Percentiles rank a stretch among this genome's conserved stretches.
Evolutionary conservation across 192 early-diverging fungal species (phyloP).

Genomic region (Backusella parvicylindrica): DNA sequence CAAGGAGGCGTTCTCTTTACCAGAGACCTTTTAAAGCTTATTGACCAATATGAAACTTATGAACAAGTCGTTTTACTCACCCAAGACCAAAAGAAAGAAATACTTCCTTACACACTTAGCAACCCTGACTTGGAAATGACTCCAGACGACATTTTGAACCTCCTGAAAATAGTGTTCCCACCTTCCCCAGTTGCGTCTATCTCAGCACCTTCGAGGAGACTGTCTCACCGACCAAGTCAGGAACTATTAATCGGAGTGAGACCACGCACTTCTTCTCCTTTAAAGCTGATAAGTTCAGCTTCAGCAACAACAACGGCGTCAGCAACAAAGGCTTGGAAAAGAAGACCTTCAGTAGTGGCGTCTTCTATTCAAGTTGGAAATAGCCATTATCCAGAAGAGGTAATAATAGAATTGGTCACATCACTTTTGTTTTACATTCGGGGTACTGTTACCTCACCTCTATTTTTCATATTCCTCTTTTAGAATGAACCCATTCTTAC

Average conservation of each 20-base stretch:
- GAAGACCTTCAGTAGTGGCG: neutral
- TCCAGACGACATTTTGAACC: constrained; percentile 37
- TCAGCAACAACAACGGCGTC: neutral
- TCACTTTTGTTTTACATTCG: neutral
- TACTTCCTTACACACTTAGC: constrained; percentile 23
- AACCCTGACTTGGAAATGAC: constrained; percentile 43
- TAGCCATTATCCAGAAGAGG: neutral
- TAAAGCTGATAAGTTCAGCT: neutral
- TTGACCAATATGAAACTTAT: constrained; percentile 33
- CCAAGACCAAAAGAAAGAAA: constrained; percentile 22
- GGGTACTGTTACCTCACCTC: neutral
- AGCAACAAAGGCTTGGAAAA: constrained; percentile 2
- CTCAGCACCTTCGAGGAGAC: constrained; percentile 18
- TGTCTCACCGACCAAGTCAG: neutral
- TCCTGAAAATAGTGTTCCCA: constrained; percentile 25
- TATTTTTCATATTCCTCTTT: neutral
- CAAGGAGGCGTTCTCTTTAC: constrained; percentile 32
- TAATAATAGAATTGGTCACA: neutral
- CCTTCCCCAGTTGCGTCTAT: constrained; percentile 13
- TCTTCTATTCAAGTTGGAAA: neutral
- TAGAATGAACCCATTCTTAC: neutral
- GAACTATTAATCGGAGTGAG: neutral
- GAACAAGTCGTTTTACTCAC: constrained; percentile 26
- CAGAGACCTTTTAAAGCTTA: constrained; percentile 27
- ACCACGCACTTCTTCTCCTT: neutral